Conservation (phyloP, 2,329 filamentous ascomycete species). For the Sporothrix phasma region DNA sequence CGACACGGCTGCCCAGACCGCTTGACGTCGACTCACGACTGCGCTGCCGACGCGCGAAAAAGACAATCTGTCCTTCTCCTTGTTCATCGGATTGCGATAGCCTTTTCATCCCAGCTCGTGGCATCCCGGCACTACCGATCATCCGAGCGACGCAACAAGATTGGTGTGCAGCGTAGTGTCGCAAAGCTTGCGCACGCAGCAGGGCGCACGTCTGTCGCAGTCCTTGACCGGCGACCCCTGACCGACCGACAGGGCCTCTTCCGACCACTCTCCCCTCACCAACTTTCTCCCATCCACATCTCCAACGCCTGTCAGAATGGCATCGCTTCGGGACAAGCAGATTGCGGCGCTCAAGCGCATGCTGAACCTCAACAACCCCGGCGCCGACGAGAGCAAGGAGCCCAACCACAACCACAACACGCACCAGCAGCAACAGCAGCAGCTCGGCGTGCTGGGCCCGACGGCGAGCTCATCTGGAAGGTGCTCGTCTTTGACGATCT, state of each 20-base stretch:
- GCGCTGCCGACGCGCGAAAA: neutral
- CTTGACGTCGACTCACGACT: neutral
- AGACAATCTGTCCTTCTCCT: neutral
- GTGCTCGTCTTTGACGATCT: constrained; percentile 88
- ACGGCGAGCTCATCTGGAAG: constrained; percentile 95
- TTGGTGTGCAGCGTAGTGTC: neutral
- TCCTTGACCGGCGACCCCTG: neutral
- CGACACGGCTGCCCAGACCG: neutral
- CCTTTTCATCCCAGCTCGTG: neutral
- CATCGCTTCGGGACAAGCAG: constrained; percentile 20
- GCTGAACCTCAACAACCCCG: constrained; percentile 76
- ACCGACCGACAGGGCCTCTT: too few relatives aligned
- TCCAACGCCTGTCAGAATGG: constrained; percentile 2
- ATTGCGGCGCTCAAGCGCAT: constrained; percentile 70
- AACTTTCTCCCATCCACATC: neutral
- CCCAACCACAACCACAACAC: constrained; percentile 44
- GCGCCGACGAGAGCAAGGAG: constrained; percentile 46
- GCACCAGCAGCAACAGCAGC: constrained; percentile 43
- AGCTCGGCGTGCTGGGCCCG: constrained; percentile 68
- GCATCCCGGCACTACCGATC: neutral
- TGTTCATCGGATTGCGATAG: neutral
- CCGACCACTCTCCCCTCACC: neutral
- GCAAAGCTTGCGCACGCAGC: neutral
- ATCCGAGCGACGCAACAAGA: neutral
- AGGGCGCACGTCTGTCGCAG: neutral